Percentiles rank a stretch among this genome's conserved stretches.
Conservation (phyloP, 805 yeast genomes). For the Ogataea pilisensis region DNA sequence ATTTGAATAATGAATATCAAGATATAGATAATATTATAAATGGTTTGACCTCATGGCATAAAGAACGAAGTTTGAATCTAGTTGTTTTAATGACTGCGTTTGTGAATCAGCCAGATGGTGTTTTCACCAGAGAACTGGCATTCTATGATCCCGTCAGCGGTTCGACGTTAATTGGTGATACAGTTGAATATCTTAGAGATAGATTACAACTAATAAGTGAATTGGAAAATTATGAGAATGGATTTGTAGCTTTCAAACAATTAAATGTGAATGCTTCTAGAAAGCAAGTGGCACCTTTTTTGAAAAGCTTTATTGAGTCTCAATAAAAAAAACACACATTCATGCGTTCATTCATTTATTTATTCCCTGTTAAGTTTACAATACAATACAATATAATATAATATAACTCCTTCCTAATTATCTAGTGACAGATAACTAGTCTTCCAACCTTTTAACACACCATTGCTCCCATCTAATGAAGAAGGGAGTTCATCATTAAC, state of each 20-base stretch:
- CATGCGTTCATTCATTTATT: too few relatives aligned
- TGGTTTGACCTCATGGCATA: conserved; percentile 20
- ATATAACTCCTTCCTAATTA: conserved; percentile 1
- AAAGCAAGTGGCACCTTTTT: conserved; percentile 78
- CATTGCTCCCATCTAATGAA: conserved; percentile 3
- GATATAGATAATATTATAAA: conserved; percentile 16
- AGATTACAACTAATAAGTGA: conserved; percentile 25
- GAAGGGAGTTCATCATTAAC: conserved; percentile 35
- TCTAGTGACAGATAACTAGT: conserved; percentile 24
- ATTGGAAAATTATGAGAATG: conserved; percentile 3
- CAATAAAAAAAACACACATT: too few relatives aligned
- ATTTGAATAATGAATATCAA: conserved; percentile 36
- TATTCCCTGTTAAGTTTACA: too few relatives aligned
- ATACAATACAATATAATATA: too few relatives aligned
- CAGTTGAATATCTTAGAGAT: conserved; percentile 14
- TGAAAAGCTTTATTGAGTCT: conserved; percentile 19
- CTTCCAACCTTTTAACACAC: conserved; percentile 27
- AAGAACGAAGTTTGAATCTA: conserved; percentile 34
- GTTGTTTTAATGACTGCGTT: conserved; percentile 48
- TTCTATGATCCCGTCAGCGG: conserved; percentile 15
- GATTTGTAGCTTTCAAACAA: conserved; percentile 37
- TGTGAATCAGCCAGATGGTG: conserved; percentile 18
- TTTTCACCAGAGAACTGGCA: conserved; percentile 43
- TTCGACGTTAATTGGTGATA: conserved; percentile 10
- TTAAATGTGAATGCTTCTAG: conserved; percentile 61